A percentile compares a stretch with the other conserved stretches of the same genome.
These are phyloP conservation scores for Craspedostauros australis DNA, from an alignment of 108 stramenopile species.

Conservation along the genomic window DNA sequence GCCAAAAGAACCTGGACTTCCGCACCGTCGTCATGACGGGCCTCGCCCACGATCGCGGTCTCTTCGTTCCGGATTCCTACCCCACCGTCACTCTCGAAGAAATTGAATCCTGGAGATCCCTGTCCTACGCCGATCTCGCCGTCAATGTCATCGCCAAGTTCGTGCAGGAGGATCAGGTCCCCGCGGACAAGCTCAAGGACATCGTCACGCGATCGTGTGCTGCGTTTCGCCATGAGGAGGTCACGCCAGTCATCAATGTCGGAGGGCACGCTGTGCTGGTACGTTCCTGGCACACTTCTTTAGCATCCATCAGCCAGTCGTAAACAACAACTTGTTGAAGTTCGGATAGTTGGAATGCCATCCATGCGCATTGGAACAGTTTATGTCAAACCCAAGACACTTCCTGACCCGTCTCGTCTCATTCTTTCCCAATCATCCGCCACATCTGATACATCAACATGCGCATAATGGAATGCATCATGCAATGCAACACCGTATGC, in stretches of 20 bases:
- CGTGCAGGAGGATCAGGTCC: constrained; percentile 89
- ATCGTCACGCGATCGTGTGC: constrained; percentile 84
- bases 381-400: no score
- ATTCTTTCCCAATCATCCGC: no score
- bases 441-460: no score
- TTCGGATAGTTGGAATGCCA: no score
- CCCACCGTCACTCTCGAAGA: constrained; percentile 71
- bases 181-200: constrained; percentile 66
- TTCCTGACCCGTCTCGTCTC: no score
- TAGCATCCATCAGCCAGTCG: no score
- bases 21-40: constrained; percentile 93
- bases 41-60: constrained; percentile 90
- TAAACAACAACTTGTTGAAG: no score
- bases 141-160: constrained; percentile 87
- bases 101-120: constrained; percentile 68
- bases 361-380: no score
- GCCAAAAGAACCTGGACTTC: constrained; percentile 78
- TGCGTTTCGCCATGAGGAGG: constrained; percentile 86
- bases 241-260: constrained; percentile 80
- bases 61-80: constrained; percentile 92
- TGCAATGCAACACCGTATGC: no score
- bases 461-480: no score
- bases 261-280: constrained; percentile 77
- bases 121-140: constrained; percentile 82
- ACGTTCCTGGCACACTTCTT: no score